Base-by-base conservation (phyloP, 164 flowering plant genomes). In the Magnolia kwangsiensis region DNA sequence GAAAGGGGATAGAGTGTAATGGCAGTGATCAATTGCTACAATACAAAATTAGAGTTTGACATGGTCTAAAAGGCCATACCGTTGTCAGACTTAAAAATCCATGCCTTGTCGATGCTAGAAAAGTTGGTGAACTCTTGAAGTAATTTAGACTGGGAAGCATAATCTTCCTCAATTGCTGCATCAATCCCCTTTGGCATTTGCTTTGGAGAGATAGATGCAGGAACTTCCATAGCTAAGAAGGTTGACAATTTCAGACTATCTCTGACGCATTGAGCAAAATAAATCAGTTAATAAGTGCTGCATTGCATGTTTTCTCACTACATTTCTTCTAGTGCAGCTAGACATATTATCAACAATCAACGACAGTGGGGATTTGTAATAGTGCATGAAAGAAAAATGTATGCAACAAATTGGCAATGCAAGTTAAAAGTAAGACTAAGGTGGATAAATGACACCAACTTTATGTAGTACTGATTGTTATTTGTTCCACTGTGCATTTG, bases 71-170 rank as follows among this genome's bases (percentile, higher is more conserved):
- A 37, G 63, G 4, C 8, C 81, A 76, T 88, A 93, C 98, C 94
- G 67, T 14, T 75, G 10, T 81, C 84, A 37, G 95, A 88, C 63
- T 87, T 83, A 74, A 92, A 87, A 78, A 83, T 76, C 98, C 98
- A 96, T 24, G 94, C 96, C 81, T 87, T 92, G 73, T 93, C 89
- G 76, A 92, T 85, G 83, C 69, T 91, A 78, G 92, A 78, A 80
- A 95, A 84, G 24, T 77, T 83, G 58, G 82, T 70, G 78, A 93
- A 96, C 67, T 96, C 92, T 84, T 80, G 83, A 77, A 92, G 93
- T 71, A 88, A 79, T 82, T 86, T 90, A 61, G 99, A 89, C 78
- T 81, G 86, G 3, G 87, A 84, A 78, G 85, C 84, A 84, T 90
- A 92, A 72, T 90, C 96, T 73, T 91, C 97, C 77, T 89, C 91